Conservation (phyloP, 805 yeast genomes). For the Komagataella phaffii region DNA sequence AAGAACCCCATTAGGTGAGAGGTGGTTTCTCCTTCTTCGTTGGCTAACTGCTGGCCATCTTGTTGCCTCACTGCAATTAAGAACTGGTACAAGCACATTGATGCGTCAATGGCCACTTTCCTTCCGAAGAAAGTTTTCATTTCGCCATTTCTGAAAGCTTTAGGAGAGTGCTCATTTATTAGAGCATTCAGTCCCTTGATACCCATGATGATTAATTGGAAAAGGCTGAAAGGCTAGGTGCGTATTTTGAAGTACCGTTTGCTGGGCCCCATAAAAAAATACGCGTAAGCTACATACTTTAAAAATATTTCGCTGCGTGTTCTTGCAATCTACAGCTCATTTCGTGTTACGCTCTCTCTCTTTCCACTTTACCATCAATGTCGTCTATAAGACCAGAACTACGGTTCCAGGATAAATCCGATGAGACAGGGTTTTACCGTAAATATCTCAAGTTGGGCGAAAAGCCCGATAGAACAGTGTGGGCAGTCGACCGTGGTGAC, state of each 20-base stretch:
- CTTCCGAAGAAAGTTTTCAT: constrained; percentile 83
- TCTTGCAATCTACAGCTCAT: not conserved
- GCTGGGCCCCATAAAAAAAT: not conserved
- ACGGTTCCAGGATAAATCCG: constrained; percentile 39
- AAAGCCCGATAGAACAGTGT: constrained; percentile 35
- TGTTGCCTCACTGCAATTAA: constrained; percentile 92
- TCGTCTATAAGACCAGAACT: constrained; percentile 36
- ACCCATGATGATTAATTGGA: constrained; percentile 14
- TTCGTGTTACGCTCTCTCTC: not conserved
- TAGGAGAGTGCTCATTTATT: constrained; percentile 81
- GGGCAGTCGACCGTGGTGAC: constrained; percentile 74
- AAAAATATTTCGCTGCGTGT: not conserved
- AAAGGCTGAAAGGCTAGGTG: not conserved
- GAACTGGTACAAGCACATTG: constrained; percentile 94
- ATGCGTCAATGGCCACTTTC: constrained; percentile 94
- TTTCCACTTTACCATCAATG: constrained; percentile 6
- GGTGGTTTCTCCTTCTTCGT: constrained; percentile 81
- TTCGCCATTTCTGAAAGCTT: constrained; percentile 62
- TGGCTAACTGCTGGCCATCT: constrained; percentile 88
- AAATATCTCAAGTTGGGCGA: constrained; percentile 35
- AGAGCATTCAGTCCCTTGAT: constrained; percentile 69
- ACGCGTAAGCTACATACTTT: not conserved
- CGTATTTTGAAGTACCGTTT: not conserved
- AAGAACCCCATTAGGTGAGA: constrained; percentile 95
- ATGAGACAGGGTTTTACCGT: constrained; percentile 30